Percentiles rank a stretch among this genome's conserved stretches.
These are phyloP conservation scores for Candida sojae DNA, from an alignment of 1,139 yeast genomes.

Conservation along the genomic window DNA sequence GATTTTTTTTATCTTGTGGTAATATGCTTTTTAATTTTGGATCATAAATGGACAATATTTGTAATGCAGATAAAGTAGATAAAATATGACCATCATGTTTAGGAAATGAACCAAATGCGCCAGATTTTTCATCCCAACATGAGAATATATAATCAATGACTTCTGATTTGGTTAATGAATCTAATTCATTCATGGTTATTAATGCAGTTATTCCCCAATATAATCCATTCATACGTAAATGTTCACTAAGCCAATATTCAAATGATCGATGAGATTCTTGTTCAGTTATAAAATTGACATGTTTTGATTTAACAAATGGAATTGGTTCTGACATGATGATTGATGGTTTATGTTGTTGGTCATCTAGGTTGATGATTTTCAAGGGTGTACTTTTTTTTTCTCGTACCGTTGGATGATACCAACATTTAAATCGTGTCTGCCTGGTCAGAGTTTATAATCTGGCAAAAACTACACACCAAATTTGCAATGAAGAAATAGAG, in stretches of 20 bases:
- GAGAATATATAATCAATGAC: conserved; percentile 66
- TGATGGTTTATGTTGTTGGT: not conserved
- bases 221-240: conserved; percentile 83
- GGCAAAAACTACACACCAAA: no score
- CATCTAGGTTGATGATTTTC: not conserved
- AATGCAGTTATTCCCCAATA: conserved; percentile 94
- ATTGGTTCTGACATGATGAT: not conserved
- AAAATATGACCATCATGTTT: conserved; percentile 88
- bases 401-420: no score
- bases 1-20: conserved; percentile 17
- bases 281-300: conserved; percentile 36
- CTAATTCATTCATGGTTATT: conserved; percentile 53
- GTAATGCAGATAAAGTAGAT: conserved; percentile 85
- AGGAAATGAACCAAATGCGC: conserved; percentile 93
- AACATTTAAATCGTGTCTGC: no score
- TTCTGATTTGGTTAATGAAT: conserved; percentile 56
- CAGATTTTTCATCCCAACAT: conserved; percentile 62
- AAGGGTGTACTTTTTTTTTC: not conserved
- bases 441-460: no score
- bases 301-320: conserved; percentile 24
- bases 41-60: conserved; percentile 69
- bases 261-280: conserved; percentile 46
- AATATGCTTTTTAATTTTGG: conserved; percentile 42
- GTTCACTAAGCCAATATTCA: conserved; percentile 91
- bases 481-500: no score